Base-by-base conservation (phyloP, 78 protist genomes). In the Emiliania huxleyi region DNA sequence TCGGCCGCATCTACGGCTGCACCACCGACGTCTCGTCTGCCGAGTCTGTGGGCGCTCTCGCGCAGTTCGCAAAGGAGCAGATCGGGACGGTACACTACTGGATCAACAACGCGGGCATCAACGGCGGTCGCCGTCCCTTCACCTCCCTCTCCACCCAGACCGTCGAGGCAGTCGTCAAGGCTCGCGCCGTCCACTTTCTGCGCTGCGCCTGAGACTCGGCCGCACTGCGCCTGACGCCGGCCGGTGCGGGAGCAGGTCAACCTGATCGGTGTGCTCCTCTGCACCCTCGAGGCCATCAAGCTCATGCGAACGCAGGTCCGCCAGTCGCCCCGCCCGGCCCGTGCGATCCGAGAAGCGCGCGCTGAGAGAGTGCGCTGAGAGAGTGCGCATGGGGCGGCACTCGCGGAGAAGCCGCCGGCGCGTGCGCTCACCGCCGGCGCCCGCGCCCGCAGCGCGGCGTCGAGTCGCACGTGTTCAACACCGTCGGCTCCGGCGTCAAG, bases 61-160 rank as follows among this genome's bases (percentile, higher is more conserved):
- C 56, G 8, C 29, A 75, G 37, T 91, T 91, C 25, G 75, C 90
- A 52, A 91, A 91, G 62, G 42, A 25, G n/a, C 1, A 40, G 12
- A 37, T 71, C 22, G 92, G 90, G 29, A 79, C 75, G n/a, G 33
- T 91, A 37, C 44, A 79, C 81, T 75, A 91, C 73, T 91, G 93
- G 93, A 91, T 91, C 77, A 91, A 91, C 77, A 91, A 91, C 52
- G 93, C 93, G 38, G 93, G 90, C 40, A 79, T 91, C 90, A 91
- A 91, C 90, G 93, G 93, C 8, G 91, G 89, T 0, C 89, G 89
- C n/a, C 89, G 89, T 11, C 42, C 89, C 26, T 81, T 81, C 87
- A 42, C 87, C 33, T 1, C 1, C 22, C 33, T 46, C 33, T 42
- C 69, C 29, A 52, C 62, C 62, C 15, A 52, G n/a, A 42, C 87